Evolutionary conservation across 164 flowering plant species (phyloP).

Genomic region (Nymphaea thermarum): DNA sequence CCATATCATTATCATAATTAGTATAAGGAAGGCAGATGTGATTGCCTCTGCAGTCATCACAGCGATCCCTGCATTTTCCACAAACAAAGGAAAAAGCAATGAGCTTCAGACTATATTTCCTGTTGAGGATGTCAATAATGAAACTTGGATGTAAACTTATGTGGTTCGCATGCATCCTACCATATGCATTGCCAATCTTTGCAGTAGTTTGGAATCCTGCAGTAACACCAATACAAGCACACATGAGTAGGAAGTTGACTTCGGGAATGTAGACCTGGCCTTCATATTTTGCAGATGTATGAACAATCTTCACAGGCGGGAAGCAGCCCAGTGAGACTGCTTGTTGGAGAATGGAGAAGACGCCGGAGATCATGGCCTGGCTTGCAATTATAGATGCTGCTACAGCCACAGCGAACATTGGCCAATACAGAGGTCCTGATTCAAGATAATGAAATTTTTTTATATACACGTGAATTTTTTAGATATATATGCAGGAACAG

Average conservation of each 20-base stretch:
- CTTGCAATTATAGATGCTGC: constrained; percentile 18
- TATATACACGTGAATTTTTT: neutral
- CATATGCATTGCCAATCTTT: constrained; percentile 25
- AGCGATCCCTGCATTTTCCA: constrained; percentile 14
- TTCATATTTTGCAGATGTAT: constrained; percentile 17
- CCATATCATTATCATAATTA: constrained; percentile 22
- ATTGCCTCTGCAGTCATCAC: constrained; percentile 14
- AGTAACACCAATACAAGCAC: constrained; percentile 20
- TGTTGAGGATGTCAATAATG: neutral
- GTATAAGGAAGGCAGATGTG: constrained; percentile 10
- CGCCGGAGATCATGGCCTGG: constrained; percentile 18
- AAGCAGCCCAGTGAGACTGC: constrained; percentile 17
- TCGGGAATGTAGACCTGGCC: constrained; percentile 26
- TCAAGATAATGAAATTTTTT: neutral
- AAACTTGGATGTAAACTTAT: neutral
- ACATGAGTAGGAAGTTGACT: constrained; percentile 21
- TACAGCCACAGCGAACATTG: constrained; percentile 20
- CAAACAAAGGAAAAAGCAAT: neutral
- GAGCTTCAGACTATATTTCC: neutral
- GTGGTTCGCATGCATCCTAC: constrained; percentile 4
- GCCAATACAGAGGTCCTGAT: constrained; percentile 16
- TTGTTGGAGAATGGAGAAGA: constrained; percentile 23
- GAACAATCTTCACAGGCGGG: constrained; percentile 19
- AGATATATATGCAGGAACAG: neutral
- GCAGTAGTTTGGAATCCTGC: constrained; percentile 13